These are phyloP conservation scores for Phlebopus sp. DNA, from an alignment of 1,284 basidiomycete species.

Conservation along the genomic window DNA sequence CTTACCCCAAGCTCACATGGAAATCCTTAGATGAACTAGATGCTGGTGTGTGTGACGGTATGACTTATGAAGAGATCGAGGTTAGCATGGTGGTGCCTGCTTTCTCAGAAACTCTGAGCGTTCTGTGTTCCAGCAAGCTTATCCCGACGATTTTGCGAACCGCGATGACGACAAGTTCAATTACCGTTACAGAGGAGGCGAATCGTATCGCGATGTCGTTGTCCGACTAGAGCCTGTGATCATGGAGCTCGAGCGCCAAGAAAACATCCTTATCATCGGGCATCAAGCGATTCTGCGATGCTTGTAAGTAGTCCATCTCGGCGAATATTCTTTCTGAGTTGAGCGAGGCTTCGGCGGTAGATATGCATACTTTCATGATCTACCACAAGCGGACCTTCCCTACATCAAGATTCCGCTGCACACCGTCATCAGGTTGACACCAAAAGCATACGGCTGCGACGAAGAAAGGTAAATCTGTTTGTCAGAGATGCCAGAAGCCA, in stretches of 20 bases:
- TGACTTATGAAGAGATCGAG: constrained; percentile 99
- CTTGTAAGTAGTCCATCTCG: constrained; percentile 49
- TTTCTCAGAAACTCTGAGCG: not conserved
- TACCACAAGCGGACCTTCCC: constrained; percentile 91
- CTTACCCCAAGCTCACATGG: constrained; percentile 95
- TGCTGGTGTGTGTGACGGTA: constrained; percentile 98
- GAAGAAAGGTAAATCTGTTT: constrained; percentile 73
- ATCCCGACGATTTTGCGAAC: constrained; percentile 98
- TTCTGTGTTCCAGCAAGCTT: constrained; percentile 61
- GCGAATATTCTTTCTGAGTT: not conserved
- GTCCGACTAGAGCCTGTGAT: constrained; percentile 96
- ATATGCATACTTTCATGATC: constrained; percentile 94
- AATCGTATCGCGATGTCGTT: constrained; percentile 96
- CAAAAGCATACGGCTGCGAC: constrained; percentile 98
- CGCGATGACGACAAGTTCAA: constrained; percentile 99
- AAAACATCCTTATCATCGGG: constrained; percentile 95
- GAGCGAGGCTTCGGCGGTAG: constrained; percentile 34
- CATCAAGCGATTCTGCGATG: constrained; percentile 96
- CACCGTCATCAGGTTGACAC: constrained; percentile 97
- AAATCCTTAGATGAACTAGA: constrained; percentile 98
- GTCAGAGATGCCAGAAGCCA: not conserved
- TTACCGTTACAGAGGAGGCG: constrained; percentile 94
- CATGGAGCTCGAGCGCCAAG: constrained; percentile 97
- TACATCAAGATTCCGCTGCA: constrained; percentile 98
- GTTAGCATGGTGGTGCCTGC: constrained; percentile 37